These are phyloP conservation scores for Guyanaporus albipodus DNA, from an alignment of 768 basidiomycete genomes.

Conservation along the genomic window DNA sequence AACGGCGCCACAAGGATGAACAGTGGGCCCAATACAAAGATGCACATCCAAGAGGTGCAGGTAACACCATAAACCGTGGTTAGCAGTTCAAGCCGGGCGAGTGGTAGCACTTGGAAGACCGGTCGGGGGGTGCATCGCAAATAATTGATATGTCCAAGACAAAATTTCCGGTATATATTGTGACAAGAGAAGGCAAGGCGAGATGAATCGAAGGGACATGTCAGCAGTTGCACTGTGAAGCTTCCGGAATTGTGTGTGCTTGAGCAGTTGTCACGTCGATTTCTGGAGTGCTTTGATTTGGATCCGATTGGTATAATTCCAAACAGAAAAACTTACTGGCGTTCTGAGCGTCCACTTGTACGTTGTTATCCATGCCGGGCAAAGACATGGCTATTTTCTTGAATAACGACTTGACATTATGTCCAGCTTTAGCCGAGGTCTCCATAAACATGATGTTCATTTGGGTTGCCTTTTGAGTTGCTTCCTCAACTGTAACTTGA, in stretches of 20 bases:
- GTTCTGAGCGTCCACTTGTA: constrained; percentile 52
- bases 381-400: constrained; percentile 99
- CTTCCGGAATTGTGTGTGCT: constrained; percentile 72
- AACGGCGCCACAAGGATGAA: constrained; percentile 81
- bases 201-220: neutral
- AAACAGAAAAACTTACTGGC: constrained; percentile 35
- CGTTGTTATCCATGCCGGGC: constrained; percentile 91
- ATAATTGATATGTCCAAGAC: constrained; percentile 21
- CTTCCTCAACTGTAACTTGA: constrained; percentile 98
- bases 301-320: neutral
- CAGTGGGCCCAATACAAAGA: constrained; percentile 91
- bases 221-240: constrained; percentile 82
- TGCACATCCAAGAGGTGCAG: constrained; percentile 81
- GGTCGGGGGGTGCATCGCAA: constrained; percentile 12
- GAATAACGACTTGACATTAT: constrained; percentile 98
- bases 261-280: constrained; percentile 85
- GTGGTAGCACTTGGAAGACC: constrained; percentile 5
- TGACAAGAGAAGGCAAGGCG: constrained; percentile 5
- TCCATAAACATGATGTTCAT: constrained; percentile 98
- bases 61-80: constrained; percentile 95
- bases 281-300: constrained; percentile 45
- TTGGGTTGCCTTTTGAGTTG: constrained; percentile 86
- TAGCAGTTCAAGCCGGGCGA: constrained; percentile 11
- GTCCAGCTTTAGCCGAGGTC: constrained; percentile 98
- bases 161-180: constrained; percentile 28